A percentile compares a stretch with the other conserved stretches of the same genome.
These are phyloP conservation scores for Citrullus colocynthis DNA, from an alignment of 306 rosid species.

Conservation along the genomic window DNA sequence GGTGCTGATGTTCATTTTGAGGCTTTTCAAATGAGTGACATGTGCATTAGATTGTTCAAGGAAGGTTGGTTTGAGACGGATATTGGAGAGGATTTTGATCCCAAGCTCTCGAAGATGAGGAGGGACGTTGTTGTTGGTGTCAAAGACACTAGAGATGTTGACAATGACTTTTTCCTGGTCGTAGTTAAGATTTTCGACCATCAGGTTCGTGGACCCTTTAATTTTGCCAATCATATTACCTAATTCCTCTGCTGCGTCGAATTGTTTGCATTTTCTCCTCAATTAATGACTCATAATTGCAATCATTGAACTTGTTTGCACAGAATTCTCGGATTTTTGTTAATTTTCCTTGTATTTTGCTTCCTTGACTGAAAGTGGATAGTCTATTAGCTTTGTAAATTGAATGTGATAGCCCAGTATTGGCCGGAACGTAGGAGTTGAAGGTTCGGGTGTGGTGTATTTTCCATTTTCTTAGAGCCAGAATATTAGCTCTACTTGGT, in stretches of 20 bases:
- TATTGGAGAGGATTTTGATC: slow-evolving; percentile 58
- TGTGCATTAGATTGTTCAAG: slow-evolving; percentile 60
- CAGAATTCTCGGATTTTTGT: not conserved
- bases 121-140: slow-evolving; percentile 94
- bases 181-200: slow-evolving; percentile 82
- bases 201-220: slow-evolving; percentile 41
- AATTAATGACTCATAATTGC: not conserved
- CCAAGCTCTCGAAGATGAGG: slow-evolving; percentile 76
- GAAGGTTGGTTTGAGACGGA: slow-evolving; percentile 79
- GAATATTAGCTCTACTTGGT: not conserved
- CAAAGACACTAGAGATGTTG: slow-evolving; percentile 76
- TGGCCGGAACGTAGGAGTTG: not conserved
- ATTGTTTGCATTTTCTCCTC: not conserved
- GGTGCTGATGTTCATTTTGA: slow-evolving; percentile 88
- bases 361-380: not conserved
- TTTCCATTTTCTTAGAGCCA: not conserved
- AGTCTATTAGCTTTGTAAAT: not conserved
- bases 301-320: not conserved
- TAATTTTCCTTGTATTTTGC: not conserved
- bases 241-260: not conserved
- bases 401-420: not conserved
- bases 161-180: slow-evolving; percentile 94
- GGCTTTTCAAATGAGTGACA: slow-evolving; percentile 96
- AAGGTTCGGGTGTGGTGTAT: not conserved
- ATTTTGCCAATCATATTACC: not conserved